A percentile compares a stretch with the other conserved stretches of the same genome.
phyloP scores from a whole-genome alignment of 2,329 filamentous ascomycete genomes.

The Fusarium pilosicola region DNA sequence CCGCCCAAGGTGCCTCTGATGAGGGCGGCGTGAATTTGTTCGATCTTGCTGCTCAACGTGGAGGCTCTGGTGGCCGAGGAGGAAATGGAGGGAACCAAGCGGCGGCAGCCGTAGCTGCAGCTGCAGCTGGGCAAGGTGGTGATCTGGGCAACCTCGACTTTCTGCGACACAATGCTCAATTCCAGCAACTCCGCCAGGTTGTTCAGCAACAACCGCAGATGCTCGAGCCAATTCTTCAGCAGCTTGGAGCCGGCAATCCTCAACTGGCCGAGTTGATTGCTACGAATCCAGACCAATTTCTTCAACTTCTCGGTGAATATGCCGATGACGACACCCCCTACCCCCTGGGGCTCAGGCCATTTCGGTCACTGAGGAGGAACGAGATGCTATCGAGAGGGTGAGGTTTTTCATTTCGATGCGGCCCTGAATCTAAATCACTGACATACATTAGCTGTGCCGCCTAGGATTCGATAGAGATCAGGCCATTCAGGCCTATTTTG shows the following conservation, averaged over 20 bases:
- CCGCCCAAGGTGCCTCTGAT: constrained; percentile 61
- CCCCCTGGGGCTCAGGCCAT: constrained; percentile 92
- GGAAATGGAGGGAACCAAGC: constrained; percentile 54
- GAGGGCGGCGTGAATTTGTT: constrained; percentile 87
- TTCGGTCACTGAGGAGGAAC: constrained; percentile 92
- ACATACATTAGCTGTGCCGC: constrained; percentile 75
- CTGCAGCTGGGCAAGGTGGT: constrained; percentile 58
- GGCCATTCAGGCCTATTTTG: constrained; percentile 98
- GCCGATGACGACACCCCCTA: constrained; percentile 82
- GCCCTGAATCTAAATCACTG: constrained; percentile 45
- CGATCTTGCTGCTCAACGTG: constrained; percentile 86
- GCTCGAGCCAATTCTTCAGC: constrained; percentile 97
- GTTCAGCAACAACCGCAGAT: constrained; percentile 98
- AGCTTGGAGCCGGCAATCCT: constrained; percentile 94
- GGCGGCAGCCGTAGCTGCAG: constrained; percentile 56
- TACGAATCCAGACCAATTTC: constrained; percentile 91
- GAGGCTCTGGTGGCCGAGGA: constrained; percentile 58
- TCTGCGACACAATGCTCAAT: constrained; percentile 93
- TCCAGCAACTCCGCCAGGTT: constrained; percentile 96
- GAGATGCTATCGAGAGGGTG: constrained; percentile 95
- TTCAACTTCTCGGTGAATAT: constrained; percentile 89
- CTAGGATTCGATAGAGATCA: constrained; percentile 93
- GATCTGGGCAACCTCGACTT: constrained; percentile 88
- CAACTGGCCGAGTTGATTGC: constrained; percentile 93
- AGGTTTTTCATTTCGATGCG: constrained; percentile 34